A percentile compares a stretch with the other conserved stretches of the same genome.
Conservation (phyloP, 108 stramenopile species). For the Discostella stelligeroides region DNA sequence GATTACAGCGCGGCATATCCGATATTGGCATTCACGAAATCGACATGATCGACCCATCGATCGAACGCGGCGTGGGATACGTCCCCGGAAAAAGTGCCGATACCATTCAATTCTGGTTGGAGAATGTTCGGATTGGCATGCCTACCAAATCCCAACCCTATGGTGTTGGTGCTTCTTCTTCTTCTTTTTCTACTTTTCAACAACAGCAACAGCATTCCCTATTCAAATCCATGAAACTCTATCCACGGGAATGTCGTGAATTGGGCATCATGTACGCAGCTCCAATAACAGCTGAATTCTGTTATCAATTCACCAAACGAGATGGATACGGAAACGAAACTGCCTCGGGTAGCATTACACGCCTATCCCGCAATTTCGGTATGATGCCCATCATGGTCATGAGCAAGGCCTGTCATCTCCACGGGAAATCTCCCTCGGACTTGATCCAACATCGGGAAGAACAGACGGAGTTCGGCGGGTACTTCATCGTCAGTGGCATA, state of each 20-base stretch:
- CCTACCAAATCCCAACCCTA: constrained; percentile 52
- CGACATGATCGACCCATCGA: constrained; percentile 57
- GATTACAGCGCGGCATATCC: constrained; percentile 60
- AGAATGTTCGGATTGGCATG: constrained; percentile 65
- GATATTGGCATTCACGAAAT: constrained; percentile 73
- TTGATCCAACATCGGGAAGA: constrained; percentile 68
- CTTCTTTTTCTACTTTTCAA: too few relatives aligned
- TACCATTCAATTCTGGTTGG: constrained; percentile 73
- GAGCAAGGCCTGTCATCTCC: constrained; percentile 77
- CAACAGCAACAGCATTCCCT: too few relatives aligned
- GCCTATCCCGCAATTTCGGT: constrained; percentile 74
- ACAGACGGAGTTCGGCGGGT: constrained; percentile 95
- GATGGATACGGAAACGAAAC: constrained; percentile 57
- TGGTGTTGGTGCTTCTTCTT: too few relatives aligned
- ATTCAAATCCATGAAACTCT: constrained; percentile 31
- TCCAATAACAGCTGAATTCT: constrained; percentile 71
- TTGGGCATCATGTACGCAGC: constrained; percentile 78
- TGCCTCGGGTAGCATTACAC: constrained; percentile 34
- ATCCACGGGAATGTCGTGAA: constrained; percentile 86
- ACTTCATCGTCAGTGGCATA: constrained; percentile 96
- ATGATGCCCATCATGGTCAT: constrained; percentile 95
- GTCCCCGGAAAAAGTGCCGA: constrained; percentile 19
- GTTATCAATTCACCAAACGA: constrained; percentile 60
- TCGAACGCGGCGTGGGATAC: constrained; percentile 25
- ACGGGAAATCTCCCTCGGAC: constrained; percentile 51